A percentile compares a stretch with the other conserved stretches of the same genome.
Evolutionary conservation across 2,329 filamentous ascomycete species (phyloP).

Genomic region (Penicillium decumbens): DNA sequence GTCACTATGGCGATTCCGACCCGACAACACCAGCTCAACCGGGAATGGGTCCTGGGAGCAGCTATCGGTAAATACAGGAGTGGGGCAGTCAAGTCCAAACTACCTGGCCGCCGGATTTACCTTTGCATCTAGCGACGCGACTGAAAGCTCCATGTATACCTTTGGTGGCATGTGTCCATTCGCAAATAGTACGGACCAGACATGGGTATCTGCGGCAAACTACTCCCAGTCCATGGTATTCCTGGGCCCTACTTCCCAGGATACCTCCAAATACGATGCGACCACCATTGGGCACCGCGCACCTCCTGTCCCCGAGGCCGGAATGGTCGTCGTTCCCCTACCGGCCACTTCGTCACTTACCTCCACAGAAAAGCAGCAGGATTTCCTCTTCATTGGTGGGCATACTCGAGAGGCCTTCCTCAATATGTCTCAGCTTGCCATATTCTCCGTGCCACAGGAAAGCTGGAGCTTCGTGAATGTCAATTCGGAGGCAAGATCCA

Average conservation of each 20-base stretch:
- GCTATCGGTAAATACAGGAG: constrained; percentile 33
- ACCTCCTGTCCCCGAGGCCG: constrained; percentile 73
- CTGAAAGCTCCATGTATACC: constrained; percentile 55
- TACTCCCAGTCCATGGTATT: constrained; percentile 80
- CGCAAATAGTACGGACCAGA: constrained; percentile 38
- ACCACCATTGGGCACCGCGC: constrained; percentile 52
- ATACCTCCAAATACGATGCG: constrained; percentile 27
- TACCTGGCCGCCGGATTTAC: constrained; percentile 59
- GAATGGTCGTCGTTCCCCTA: constrained; percentile 75
- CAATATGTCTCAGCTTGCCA: constrained; percentile 85
- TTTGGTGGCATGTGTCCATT: constrained; percentile 88
- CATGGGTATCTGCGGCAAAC: constrained; percentile 64
- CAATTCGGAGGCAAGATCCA: constrained; percentile 43
- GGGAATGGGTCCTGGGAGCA: constrained; percentile 56
- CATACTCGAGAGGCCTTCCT: constrained; percentile 80
- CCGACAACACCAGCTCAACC: constrained; percentile 39
- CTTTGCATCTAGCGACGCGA: constrained; percentile 58
- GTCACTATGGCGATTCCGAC: constrained; percentile 64
- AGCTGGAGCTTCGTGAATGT: constrained; percentile 78
- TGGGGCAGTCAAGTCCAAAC: constrained; percentile 46
- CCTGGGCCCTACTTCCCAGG: constrained; percentile 44
- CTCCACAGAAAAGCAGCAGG: constrained; percentile 61
- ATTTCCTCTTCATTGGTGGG: constrained; percentile 77
- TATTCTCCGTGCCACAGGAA: constrained; percentile 82
- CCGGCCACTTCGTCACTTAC: constrained; percentile 59